Evolutionary conservation across 176 grass and related monocot species (phyloP).

Genomic region (Musa acuminata): DNA sequence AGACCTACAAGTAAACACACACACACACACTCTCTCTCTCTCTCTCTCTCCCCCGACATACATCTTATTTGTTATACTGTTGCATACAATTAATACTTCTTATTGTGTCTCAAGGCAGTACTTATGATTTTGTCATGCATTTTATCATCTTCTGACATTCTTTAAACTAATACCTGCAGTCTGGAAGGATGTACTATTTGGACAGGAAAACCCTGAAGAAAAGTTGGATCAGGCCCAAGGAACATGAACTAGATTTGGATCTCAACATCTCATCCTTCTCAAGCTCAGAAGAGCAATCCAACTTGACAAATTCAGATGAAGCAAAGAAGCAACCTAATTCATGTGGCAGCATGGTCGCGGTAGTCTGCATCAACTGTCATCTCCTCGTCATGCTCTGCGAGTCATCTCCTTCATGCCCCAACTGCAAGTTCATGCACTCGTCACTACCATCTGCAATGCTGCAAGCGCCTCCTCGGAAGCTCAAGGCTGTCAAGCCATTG

Average conservation of each 20-base stretch:
- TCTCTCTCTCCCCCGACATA: not conserved
- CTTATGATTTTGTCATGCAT: constrained; percentile 18
- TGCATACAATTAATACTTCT: no score
- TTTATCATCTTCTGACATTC: not conserved
- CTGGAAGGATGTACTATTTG: constrained; percentile 93
- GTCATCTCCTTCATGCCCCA: constrained; percentile 77
- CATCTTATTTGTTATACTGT: not conserved
- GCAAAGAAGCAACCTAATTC: no score
- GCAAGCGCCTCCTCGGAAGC: constrained; percentile 2
- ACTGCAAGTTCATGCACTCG: constrained; percentile 64
- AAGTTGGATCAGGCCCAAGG: constrained; percentile 65
- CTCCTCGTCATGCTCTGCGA: constrained; percentile 81
- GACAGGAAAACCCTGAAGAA: constrained; percentile 88
- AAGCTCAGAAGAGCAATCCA: not conserved
- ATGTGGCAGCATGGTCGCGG: constrained; percentile 55
- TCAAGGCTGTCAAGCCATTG: constrained; percentile 41
- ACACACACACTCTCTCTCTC: not conserved
- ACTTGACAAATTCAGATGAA: no score
- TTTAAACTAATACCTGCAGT: constrained; percentile 37
- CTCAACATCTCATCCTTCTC: constrained; percentile 52
- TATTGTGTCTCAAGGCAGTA: no score
- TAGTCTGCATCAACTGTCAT: constrained; percentile 74
- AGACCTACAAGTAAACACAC: constrained; percentile 55
- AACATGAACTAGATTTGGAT: constrained; percentile 63
- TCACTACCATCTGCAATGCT: not conserved